phyloP scores from a whole-genome alignment of 805 yeast genomes.

The Ogataea glucozyma region DNA sequence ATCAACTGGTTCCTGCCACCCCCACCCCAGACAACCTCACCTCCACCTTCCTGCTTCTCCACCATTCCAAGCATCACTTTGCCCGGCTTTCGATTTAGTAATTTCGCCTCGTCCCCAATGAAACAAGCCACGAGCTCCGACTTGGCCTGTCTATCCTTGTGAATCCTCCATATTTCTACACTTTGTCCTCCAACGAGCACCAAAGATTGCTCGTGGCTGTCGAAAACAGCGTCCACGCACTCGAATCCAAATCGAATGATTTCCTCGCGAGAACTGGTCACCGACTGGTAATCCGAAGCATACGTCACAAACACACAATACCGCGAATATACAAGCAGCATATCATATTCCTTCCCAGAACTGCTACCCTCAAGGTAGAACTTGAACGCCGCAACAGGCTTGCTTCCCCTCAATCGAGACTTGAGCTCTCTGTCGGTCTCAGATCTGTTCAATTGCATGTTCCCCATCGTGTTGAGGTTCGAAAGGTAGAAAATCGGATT shows the following conservation, averaged over 20 bases:
- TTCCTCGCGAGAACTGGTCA: conserved; percentile 28
- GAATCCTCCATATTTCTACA: conserved; percentile 32
- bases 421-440: conserved; percentile 30
- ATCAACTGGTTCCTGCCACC: conserved; percentile 21
- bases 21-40: too few relatives aligned
- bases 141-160: conserved; percentile 20
- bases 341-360: conserved; percentile 28
- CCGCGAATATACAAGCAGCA: conserved; percentile 31
- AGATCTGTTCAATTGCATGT: conserved; percentile 25
- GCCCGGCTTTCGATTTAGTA: conserved; percentile 32
- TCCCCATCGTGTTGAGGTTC: conserved; percentile 30
- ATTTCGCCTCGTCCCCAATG: conserved; percentile 25
- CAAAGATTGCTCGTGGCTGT: conserved; percentile 28
- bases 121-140: conserved; percentile 28
- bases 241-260: conserved; percentile 29
- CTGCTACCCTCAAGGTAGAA: conserved; percentile 16
- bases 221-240: conserved; percentile 31
- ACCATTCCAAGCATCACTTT: conserved; percentile 28
- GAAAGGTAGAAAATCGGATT: conserved; percentile 33
- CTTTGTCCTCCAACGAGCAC: conserved; percentile 25
- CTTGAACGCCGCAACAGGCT: conserved; percentile 32
- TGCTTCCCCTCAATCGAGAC: conserved; percentile 27
- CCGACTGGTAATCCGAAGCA: conserved; percentile 20
- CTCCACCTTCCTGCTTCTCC: conserved; percentile 11
- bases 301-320: conserved; percentile 32